A percentile compares a stretch with the other conserved stretches of the same genome.
Conservation (phyloP, 345 rosid genomes). For the Sonneratia alba region DNA sequence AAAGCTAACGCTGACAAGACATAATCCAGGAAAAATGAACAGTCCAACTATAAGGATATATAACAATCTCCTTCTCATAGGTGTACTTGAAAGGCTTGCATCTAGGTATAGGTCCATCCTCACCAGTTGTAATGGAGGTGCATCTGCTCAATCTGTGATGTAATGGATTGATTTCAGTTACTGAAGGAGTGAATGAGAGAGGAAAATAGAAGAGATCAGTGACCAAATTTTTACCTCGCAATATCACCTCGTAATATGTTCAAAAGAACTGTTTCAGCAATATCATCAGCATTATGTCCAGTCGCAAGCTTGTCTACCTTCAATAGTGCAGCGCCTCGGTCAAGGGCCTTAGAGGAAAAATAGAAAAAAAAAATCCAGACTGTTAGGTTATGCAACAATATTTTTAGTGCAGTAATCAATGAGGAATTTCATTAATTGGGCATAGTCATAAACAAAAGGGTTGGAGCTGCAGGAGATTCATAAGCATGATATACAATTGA, state of each 20-base stretch:
- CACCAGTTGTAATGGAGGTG: conserved; percentile 81
- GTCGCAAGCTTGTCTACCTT: conserved; percentile 89
- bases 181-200: conserved; percentile 2
- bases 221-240: conserved; percentile 47
- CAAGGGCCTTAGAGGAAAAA: conserved; percentile 59
- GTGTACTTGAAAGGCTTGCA: conserved; percentile 96
- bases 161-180: neutral
- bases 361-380: neutral
- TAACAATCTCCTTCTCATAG: conserved; percentile 92
- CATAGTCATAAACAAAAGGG: too few species aligned
- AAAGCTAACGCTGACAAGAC: neutral
- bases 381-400: neutral
- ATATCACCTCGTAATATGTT: conserved; percentile 90
- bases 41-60: conserved; percentile 52
- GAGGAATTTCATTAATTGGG: too few species aligned
- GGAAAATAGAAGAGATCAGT: conserved; percentile 1
- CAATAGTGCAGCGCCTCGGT: conserved; percentile 77
- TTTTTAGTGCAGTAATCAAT: too few species aligned
- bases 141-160: conserved; percentile 70
- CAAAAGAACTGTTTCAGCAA: conserved; percentile 86
- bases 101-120: conserved; percentile 93
- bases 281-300: conserved; percentile 96
- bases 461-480: too few species aligned
- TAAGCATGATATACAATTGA: too few species aligned
- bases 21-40: conserved; percentile 5